A percentile compares a stretch with the other conserved stretches of the same genome.
phyloP scores from a whole-genome alignment of 2,329 filamentous ascomycete species.

The Metarhizium robertsii region DNA sequence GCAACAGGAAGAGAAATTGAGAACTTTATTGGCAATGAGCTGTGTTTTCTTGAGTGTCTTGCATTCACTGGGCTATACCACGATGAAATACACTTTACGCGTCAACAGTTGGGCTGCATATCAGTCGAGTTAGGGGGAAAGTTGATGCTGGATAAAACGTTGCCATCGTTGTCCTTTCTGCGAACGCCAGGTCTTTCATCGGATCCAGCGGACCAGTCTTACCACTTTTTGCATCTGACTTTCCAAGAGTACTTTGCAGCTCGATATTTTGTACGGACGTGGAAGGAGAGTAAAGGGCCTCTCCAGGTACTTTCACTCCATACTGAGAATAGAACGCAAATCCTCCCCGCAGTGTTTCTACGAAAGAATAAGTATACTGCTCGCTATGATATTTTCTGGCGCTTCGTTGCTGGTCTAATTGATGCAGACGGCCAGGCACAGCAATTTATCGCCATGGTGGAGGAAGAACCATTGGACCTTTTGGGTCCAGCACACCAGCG shows the following conservation, averaged over 20 bases:
- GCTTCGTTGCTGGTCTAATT: conserved; percentile 31
- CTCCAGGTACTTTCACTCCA: too few relatives aligned
- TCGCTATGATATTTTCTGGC: conserved; percentile 31
- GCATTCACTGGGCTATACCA: conserved; percentile 26
- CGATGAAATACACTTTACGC: conserved; percentile 23
- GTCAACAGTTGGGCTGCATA: conserved; percentile 5
- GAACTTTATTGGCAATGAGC: conserved; percentile 9
- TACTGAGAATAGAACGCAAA: conserved; percentile 9
- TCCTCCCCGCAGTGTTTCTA: conserved; percentile 17
- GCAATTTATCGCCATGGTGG: background rate
- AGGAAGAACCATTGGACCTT: background rate
- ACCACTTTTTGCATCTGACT: conserved; percentile 33
- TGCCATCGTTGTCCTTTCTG: conserved; percentile 23
- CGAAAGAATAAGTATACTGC: conserved; percentile 26
- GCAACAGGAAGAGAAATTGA: conserved; percentile 10
- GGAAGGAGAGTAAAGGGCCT: conserved; percentile 12
- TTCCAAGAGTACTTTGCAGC: conserved; percentile 35
- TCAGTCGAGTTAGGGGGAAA: background rate
- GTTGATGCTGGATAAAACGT: too few relatives aligned
- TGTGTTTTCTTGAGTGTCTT: conserved; percentile 19
- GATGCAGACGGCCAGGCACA: background rate
- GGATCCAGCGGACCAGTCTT: conserved; percentile 12
- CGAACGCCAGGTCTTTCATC: conserved; percentile 20
- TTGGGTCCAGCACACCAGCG: background rate
- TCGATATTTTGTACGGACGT: conserved; percentile 24